These are phyloP conservation scores for Microcos paniculata DNA, from an alignment of 345 rosid species.

Conservation along the genomic window DNA sequence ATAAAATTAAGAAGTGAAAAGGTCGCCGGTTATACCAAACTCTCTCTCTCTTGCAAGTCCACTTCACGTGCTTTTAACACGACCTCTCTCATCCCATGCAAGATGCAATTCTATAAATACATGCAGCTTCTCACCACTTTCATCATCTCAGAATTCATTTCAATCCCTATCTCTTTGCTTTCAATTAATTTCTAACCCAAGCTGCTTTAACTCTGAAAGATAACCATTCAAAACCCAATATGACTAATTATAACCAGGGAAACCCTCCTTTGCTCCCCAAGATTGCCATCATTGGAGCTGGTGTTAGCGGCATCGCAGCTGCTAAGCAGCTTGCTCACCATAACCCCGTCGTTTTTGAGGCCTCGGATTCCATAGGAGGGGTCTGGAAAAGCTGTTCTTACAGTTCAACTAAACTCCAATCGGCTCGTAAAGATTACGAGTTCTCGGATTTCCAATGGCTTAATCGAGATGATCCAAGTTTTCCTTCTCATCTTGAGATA, in stretches of 20 bases:
- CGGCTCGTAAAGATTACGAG: conserved; percentile 65
- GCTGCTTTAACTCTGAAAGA: too few relatives aligned
- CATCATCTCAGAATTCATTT: not conserved
- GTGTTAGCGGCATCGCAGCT: conserved; percentile 85
- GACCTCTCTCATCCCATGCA: too few relatives aligned
- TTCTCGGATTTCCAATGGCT: conserved; percentile 93
- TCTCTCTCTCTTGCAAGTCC: too few relatives aligned
- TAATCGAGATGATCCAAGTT: conserved; percentile 57
- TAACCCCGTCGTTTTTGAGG: conserved; percentile 74
- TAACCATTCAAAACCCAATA: too few relatives aligned
- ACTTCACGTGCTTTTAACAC: too few relatives aligned
- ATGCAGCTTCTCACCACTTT: not conserved
- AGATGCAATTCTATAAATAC: conserved; percentile 30
- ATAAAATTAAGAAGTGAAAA: too few relatives aligned
- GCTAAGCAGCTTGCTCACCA: conserved; percentile 69
- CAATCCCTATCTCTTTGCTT: not conserved
- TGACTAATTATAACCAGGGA: conserved; percentile 21
- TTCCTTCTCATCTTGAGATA: conserved; percentile 64
- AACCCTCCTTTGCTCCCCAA: conserved; percentile 37
- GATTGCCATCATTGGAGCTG: conserved; percentile 82
- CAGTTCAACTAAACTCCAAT: conserved; percentile 76
- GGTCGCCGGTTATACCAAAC: too few relatives aligned
- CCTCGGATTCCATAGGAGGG: conserved; percentile 74
- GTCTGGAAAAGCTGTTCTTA: conserved; percentile 88
- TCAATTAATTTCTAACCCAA: too few relatives aligned